Evolutionary conservation across 208 protist genomes (phyloP), one percentile per base, ranked within the genome.

Genomic region (Trypanosoma boissoni): DNA sequence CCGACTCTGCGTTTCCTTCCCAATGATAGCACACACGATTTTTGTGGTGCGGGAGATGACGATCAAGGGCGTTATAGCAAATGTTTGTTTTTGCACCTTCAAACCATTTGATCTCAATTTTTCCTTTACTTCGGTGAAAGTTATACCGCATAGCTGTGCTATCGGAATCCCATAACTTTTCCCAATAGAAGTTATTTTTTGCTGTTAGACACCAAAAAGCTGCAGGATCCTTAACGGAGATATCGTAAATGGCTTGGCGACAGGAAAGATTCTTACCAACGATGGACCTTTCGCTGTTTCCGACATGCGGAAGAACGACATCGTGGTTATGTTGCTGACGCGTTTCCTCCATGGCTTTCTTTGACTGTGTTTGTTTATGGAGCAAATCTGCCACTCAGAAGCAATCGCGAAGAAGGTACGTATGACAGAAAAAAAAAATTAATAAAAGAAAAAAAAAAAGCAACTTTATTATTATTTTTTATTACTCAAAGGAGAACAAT

Each of bases 41-140:
- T 23, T 66, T 71, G 41, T 86, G 64, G 27, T 73, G 36, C 9
- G 71, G 62, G 12, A 96, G 61, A 66, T 97, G 84, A 37, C 88
- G 73, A 60, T 97, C 90, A 27, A 97, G 58, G 18, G 72, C 70
- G 70, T 97, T 96, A 80, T 96, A 96, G 80, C 86, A 96, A 12
- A 90, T 69, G 53, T 89, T 97, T 26, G 82, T 86, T 58, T 71
- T 55, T 23, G 55, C 88, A 8, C 82, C 85, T 18, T 80, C 69
- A 60, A 96, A 97, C 89, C 93, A 96, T 59, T 80, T 81, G 46
- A 62, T 53, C 46, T 75, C 80, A 48, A 93, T 74, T 18, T 58
- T 71, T 16, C 82, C 81, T 36, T 88, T 80, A 18, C 59, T 80
- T 44, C 68, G 78, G 65, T 90, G 64, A 58, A 91, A 94, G 74